These are phyloP conservation scores for Leishmania amazonensis DNA, from an alignment of 208 protist species.

Conservation along the genomic window DNA sequence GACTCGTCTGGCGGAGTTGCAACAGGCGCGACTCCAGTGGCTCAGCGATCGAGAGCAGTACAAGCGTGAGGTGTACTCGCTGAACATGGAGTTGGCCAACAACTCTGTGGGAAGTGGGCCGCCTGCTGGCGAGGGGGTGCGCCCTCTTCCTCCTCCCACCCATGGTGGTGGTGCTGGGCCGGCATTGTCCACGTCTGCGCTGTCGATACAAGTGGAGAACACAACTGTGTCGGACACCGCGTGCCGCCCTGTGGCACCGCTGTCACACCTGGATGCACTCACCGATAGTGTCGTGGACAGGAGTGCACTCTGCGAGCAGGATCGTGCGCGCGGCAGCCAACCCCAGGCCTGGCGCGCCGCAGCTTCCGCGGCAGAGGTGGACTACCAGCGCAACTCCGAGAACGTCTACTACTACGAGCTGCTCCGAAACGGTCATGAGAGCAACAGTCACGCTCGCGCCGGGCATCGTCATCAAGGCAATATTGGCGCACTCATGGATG, in stretches of 20 bases:
- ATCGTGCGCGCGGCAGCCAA: neutral
- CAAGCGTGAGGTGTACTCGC: constrained; percentile 31
- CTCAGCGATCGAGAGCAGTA: constrained; percentile 4
- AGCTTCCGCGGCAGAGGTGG: neutral
- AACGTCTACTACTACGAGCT: constrained; percentile 6
- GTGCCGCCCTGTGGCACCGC: neutral
- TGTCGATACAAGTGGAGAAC: constrained; percentile 8
- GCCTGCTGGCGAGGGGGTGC: neutral
- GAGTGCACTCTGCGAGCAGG: too few relatives aligned
- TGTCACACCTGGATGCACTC: neutral
- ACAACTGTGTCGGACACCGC: neutral
- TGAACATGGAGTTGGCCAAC: constrained; percentile 35
- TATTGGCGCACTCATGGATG: neutral
- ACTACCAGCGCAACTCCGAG: neutral
- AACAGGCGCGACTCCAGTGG: constrained; percentile 16
- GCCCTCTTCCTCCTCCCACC: neutral
- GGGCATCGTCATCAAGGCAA: neutral
- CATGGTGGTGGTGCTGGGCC: neutral
- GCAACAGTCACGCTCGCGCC: neutral
- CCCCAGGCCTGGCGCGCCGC: neutral
- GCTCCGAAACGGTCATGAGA: neutral
- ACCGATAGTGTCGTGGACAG: neutral
- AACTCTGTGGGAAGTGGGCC: neutral
- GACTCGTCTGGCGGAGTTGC: constrained; percentile 13
- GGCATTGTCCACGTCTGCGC: neutral